phyloP scores from a whole-genome alignment of 1,139 yeast species.

The Diutina rugosa region DNA sequence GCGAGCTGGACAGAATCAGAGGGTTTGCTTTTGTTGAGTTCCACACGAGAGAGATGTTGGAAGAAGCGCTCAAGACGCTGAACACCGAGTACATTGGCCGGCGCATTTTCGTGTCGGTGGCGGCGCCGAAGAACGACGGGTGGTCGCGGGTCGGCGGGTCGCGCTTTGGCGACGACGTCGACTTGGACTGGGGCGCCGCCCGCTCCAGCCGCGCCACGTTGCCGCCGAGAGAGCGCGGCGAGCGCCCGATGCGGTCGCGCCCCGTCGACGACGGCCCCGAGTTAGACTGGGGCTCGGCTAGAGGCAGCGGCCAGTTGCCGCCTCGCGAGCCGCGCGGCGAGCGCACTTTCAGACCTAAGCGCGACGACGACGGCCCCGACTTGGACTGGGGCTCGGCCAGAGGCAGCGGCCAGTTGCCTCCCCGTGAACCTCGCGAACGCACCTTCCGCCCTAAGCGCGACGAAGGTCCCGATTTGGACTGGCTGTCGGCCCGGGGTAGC shows the following conservation, averaged over 20 bases:
- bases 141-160: slow-evolving; percentile 31
- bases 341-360: not conserved
- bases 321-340: slow-evolving; percentile 15
- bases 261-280: slow-evolving; percentile 9
- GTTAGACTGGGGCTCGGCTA: slow-evolving; percentile 10
- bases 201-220: slow-evolving; percentile 23
- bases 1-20: slow-evolving; percentile 47
- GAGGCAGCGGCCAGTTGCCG: slow-evolving; percentile 8
- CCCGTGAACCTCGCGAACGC: slow-evolving; percentile 13
- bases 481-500: slow-evolving; percentile 6
- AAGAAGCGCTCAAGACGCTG: slow-evolving; percentile 54
- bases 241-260: slow-evolving; percentile 13
- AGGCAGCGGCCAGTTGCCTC: slow-evolving; percentile 7
- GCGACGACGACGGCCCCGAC: slow-evolving; percentile 9
- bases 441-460: slow-evolving; percentile 8
- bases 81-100: slow-evolving; percentile 61
- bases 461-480: slow-evolving; percentile 6
- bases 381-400: slow-evolving; percentile 11
- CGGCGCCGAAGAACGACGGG: slow-evolving; percentile 65
- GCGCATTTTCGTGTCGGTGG: slow-evolving; percentile 74
- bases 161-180: slow-evolving; percentile 15
- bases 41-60: slow-evolving; percentile 49
- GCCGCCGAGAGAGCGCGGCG: slow-evolving; percentile 25
- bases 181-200: slow-evolving; percentile 50
- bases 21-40: slow-evolving; percentile 88